These are phyloP conservation scores for Oenanthe sinensis DNA, from an alignment of 129 eudicot genomes.

Conservation along the genomic window DNA sequence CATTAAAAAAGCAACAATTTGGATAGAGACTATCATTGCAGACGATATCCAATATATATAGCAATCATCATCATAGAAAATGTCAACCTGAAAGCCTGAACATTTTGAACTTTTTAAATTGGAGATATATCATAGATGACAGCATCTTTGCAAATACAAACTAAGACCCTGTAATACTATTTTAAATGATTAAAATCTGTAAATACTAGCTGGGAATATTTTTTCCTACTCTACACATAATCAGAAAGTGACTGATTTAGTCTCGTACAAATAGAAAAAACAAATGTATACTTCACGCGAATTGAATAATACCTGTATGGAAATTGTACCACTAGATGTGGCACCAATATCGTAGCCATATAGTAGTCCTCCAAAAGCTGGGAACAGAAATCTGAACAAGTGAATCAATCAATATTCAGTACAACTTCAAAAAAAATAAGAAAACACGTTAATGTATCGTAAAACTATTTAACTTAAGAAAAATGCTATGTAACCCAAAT, in stretches of 20 bases:
- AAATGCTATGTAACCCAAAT: too few relatives aligned
- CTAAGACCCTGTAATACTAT: not conserved
- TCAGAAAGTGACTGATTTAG: not conserved
- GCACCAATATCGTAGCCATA: slow-evolving; percentile 98
- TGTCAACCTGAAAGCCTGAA: not conserved
- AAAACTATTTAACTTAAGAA: not conserved
- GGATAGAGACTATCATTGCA: not conserved
- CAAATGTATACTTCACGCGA: not conserved
- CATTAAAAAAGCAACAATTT: too few relatives aligned
- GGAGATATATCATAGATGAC: not conserved
- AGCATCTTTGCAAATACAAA: not conserved
- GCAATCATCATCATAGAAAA: not conserved
- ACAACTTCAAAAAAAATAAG: not conserved
- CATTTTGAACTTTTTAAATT: not conserved
- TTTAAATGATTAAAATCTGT: not conserved
- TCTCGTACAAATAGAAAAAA: not conserved
- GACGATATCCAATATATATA: not conserved
- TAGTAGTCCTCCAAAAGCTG: slow-evolving; percentile 95
- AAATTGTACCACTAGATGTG: slow-evolving; percentile 81
- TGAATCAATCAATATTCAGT: slow-evolving; percentile 4
- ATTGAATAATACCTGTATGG: slow-evolving; percentile 43
- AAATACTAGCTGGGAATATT: not conserved
- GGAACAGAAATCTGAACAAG: slow-evolving; percentile 78
- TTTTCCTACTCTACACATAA: not conserved
- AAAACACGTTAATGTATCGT: not conserved